Conservation (phyloP, 1,139 yeast species). For the Yamadazyma trypodendri region DNA sequence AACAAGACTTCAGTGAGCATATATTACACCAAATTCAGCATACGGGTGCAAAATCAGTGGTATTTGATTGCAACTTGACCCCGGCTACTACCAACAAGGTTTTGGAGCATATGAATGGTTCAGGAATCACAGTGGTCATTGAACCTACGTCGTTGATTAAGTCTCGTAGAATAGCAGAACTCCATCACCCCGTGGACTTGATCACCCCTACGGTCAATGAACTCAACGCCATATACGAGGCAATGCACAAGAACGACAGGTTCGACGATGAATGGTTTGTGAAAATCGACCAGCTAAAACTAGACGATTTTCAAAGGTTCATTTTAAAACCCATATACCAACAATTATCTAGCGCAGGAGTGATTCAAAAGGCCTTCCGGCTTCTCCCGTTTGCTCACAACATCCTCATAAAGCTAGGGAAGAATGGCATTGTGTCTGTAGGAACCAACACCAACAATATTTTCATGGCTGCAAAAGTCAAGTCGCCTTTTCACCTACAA, state of each 20-base stretch:
- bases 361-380: conserved; percentile 67
- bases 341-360: conserved; percentile 41
- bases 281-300: conserved; percentile 61
- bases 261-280: conserved; percentile 78
- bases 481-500: conserved; percentile 13
- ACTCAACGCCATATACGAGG: conserved; percentile 50
- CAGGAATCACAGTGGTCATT: conserved; percentile 40
- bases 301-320: conserved; percentile 39
- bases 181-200: conserved; percentile 31
- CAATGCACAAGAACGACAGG: conserved; percentile 46
- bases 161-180: conserved; percentile 38
- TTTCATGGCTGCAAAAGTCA: conserved; percentile 4
- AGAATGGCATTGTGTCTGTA: conserved; percentile 57
- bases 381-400: conserved; percentile 72
- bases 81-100: conserved; percentile 37
- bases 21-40: conserved; percentile 33
- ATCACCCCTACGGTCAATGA: conserved; percentile 73
- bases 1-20: conserved; percentile 43
- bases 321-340: conserved; percentile 22
- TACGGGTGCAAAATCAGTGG: conserved; percentile 43
- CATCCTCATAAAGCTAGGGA: conserved; percentile 66
- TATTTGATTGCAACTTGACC: conserved; percentile 72
- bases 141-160: conserved; percentile 81
- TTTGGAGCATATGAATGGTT: conserved; percentile 20
- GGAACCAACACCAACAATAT: conserved; percentile 14